Base-by-base conservation (phyloP, 2,329 filamentous ascomycete species). In the Phyllosticta paracitricarpa region DNA sequence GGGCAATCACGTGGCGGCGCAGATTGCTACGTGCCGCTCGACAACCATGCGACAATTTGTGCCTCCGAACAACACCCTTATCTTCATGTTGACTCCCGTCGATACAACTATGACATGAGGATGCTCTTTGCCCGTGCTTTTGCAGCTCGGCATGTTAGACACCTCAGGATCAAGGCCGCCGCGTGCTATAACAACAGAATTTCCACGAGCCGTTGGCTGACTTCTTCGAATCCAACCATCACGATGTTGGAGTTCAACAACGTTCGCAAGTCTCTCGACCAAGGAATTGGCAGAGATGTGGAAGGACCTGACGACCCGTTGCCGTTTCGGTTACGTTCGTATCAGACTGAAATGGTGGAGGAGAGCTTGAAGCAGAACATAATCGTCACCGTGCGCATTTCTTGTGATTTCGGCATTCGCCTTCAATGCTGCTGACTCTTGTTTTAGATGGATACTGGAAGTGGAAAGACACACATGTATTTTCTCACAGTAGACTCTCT, bases 301-400 rank as follows among this genome's bases (percentile, higher is more conserved):
- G 33, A 40, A 40, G 33, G 5, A 40, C 4, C 5, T 48, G 51
- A 9, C 2, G 56, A 24, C 8, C 7, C 17, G 2, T 25, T 7
- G 22, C 1, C 35, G n/a, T 70, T 73, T 59, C 69, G 67, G 4
- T 68, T 78, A 5, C 75, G 78, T 10, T 71, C 73, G 1, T 80
- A 80, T 63, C 78, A 80, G 70, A 68, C 74, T 65, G 78, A 81
- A 65, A 80, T 80, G 78, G 71, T 80, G 2, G 72, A 77, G 52
- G 71, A 73, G 61, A 78, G 76, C 65, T 62, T 80, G 35, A 67
- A 69, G 53, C 65, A 68, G 19, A 81, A 81, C 63, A 70, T 78
- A 60, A 78, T 80, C 58, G 76, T 79, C 51, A 77, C 73, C 12
- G 69, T 71, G 62, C 35, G 5, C 25, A 4, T 2, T 26, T 17